Base-by-base conservation (phyloP, 805 yeast species). In the Saturnispora gosingensis region DNA sequence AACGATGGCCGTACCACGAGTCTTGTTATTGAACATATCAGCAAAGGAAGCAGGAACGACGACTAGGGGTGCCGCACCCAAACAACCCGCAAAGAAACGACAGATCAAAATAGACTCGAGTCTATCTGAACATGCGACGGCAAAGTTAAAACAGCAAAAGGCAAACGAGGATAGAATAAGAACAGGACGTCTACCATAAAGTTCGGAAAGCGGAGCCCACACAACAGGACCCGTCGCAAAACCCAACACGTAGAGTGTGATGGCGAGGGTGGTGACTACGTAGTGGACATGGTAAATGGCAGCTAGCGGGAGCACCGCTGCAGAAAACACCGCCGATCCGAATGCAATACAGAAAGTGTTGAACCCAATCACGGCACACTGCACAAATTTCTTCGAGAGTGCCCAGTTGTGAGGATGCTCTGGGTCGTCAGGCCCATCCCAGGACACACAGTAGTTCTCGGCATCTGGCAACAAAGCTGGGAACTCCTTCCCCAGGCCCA, bases 161-260 rank as follows among this genome's bases (percentile, higher is more conserved):
- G 83, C 77, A 42, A 86, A 69, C 4, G 75, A 66, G 5, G 89
- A 78, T 3, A 80, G 55, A 2, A 84, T 56, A 50, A 85, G 60
- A 15, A 86, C 81, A 16, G 75, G 66, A 64, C 78, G 77, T 66
- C 96, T 77, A 50, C 95, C 93, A 58, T 74, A 82, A 36, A 83
- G 61, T 65, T 85, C 95, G n/a, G 91, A 83, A 36, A 85, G 64
- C 4, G 96, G 96, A 25, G 93, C 97, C 88, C 93, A 90, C 36
- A 88, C 61, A 48, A 90, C 72, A 3, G 98, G 98, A 18, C 97
- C 97, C 0, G 88, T 76, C 1, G 97, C 97, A 68, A 89, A 91
- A 10, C 97, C 98, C 42, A 88, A 67, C n/a, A 90, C 97, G 60
- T 80, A 90, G 25, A 89, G 72, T 0, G 97, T 81, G 9, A 88